Conservation (phyloP, 2,329 filamentous ascomycete species). For the Cordyceps farinosa region DNA sequence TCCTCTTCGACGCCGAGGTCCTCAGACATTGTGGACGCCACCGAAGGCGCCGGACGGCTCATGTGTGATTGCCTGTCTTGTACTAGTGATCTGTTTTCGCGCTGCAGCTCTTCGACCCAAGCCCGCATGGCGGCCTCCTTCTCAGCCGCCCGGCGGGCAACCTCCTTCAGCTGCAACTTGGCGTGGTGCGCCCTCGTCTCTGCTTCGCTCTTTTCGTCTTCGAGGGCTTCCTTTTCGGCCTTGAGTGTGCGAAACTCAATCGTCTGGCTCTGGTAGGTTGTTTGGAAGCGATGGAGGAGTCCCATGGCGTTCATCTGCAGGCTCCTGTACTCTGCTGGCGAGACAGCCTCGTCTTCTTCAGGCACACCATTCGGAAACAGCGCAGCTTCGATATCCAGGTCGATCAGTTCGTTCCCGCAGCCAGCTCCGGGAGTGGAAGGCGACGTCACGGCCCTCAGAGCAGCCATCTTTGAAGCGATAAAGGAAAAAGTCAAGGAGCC, state of each 20-base stretch:
- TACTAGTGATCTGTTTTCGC: constrained; percentile 46
- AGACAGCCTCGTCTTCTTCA: constrained; percentile 48
- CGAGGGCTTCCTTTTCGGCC: constrained; percentile 50
- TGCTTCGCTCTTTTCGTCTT: constrained; percentile 55
- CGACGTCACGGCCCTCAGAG: constrained; percentile 32
- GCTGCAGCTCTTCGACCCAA: constrained; percentile 48
- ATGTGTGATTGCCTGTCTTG: constrained; percentile 36
- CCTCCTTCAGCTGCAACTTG: constrained; percentile 57
- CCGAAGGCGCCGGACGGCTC: constrained; percentile 30
- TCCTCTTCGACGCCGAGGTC: constrained; percentile 55
- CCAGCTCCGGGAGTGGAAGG: constrained; percentile 24
- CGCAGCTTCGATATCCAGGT: constrained; percentile 51
- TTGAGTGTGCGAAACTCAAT: constrained; percentile 47
- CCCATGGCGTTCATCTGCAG: constrained; percentile 56
- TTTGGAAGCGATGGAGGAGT: constrained; percentile 54
- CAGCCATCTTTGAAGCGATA: constrained; percentile 44
- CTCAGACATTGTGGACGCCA: constrained; percentile 46
- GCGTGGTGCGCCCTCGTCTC: constrained; percentile 51
- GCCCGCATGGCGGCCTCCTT: constrained; percentile 50
- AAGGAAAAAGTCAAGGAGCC: constrained; percentile 42
- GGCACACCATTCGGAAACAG: constrained; percentile 48
- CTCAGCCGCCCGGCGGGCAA: constrained; percentile 51
- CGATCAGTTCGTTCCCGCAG: constrained; percentile 51
- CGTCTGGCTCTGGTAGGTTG: constrained; percentile 54
- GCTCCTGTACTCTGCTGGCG: constrained; percentile 58